phyloP scores from a whole-genome alignment of 805 yeast genomes.

The Saccharomycopsis sp. region DNA sequence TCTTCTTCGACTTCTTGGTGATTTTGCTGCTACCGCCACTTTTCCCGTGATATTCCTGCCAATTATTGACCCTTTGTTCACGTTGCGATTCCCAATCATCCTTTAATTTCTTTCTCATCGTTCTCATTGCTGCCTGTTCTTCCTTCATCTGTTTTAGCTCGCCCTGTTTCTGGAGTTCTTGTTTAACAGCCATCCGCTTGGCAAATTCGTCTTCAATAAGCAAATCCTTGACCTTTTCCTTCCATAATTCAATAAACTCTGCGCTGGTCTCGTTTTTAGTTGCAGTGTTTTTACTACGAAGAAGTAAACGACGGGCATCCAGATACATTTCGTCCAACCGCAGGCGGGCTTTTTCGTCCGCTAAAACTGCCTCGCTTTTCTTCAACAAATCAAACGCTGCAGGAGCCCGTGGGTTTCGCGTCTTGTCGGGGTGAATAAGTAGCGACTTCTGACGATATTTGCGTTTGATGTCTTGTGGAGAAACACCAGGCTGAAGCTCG shows the following conservation, averaged over 20 bases:
- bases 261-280: slow-evolving; percentile 32
- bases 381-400: slow-evolving; percentile 56
- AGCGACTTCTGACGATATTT: slow-evolving; percentile 53
- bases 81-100: slow-evolving; percentile 56
- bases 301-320: slow-evolving; percentile 36
- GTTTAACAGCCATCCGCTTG: slow-evolving; percentile 36
- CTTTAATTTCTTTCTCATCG: slow-evolving; percentile 33
- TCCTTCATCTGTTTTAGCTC: slow-evolving; percentile 31
- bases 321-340: slow-evolving; percentile 39
- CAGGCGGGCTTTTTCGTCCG: slow-evolving; percentile 33
- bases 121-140: slow-evolving; percentile 26
- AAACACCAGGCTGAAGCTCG: slow-evolving; percentile 38
- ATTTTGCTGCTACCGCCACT: neutral
- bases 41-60: slow-evolving; percentile 49
- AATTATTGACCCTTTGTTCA: slow-evolving; percentile 49
- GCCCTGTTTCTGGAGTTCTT: slow-evolving; percentile 37
- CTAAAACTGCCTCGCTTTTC: slow-evolving; percentile 42
- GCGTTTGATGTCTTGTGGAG: slow-evolving; percentile 37
- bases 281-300: slow-evolving; percentile 32
- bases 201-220: slow-evolving; percentile 42
- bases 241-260: slow-evolving; percentile 36
- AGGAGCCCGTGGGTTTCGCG: slow-evolving; percentile 49
- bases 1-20: slow-evolving; percentile 27
- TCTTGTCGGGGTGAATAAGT: slow-evolving; percentile 65
- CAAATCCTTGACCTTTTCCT: slow-evolving; percentile 35